phyloP scores from a whole-genome alignment of 257 asterid species.

The Solanum phureja region DNA sequence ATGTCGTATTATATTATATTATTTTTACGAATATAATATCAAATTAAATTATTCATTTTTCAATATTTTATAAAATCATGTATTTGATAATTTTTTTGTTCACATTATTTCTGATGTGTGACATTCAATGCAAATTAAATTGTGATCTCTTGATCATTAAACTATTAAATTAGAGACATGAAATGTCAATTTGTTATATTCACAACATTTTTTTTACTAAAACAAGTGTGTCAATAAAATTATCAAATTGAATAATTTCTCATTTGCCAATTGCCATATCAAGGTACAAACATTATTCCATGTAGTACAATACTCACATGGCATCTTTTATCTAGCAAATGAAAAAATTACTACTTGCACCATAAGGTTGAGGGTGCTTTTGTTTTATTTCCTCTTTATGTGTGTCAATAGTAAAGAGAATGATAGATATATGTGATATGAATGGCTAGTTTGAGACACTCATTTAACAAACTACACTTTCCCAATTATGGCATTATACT shows the following conservation, averaged over 20 bases:
- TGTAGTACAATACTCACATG: background rate
- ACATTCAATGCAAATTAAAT: background rate
- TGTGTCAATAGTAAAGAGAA: background rate
- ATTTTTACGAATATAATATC: background rate
- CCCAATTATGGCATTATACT: background rate
- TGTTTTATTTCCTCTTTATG: background rate
- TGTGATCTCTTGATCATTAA: background rate
- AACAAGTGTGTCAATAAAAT: background rate
- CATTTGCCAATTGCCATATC: background rate
- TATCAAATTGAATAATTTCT: background rate
- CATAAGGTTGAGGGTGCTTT: background rate
- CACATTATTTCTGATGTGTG: background rate
- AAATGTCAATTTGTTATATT: background rate
- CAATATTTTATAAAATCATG: background rate
- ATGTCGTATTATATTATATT: background rate
- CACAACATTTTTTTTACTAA: background rate
- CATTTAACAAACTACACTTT: background rate
- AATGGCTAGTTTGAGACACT: background rate
- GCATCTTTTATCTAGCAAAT: background rate
- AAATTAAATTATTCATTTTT: background rate
- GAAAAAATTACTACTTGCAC: background rate
- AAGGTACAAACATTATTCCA: background rate
- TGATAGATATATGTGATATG: background rate
- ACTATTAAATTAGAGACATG: background rate
- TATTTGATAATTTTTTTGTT: background rate